These are phyloP conservation scores for Metrosideros polymorpha DNA, from an alignment of 441 rosid genomes.

Conservation along the genomic window DNA sequence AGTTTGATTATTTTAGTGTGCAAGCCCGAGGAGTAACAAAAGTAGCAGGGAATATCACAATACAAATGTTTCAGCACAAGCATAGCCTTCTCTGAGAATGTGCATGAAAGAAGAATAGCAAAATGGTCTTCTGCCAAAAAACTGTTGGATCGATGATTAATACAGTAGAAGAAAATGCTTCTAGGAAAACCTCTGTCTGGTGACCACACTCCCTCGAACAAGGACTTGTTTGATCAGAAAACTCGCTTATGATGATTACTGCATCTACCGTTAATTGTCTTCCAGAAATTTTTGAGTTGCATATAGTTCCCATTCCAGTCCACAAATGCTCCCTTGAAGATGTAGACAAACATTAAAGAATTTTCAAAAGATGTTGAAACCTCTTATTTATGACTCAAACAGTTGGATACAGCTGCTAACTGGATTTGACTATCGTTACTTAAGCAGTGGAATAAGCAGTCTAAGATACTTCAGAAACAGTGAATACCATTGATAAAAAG, in stretches of 20 bases:
- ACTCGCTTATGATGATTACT: slow-evolving; percentile 53
- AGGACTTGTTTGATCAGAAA: slow-evolving; percentile 27
- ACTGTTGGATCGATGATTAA: neutral
- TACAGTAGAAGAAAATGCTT: neutral
- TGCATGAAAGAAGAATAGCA: neutral
- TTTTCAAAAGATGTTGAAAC: neutral
- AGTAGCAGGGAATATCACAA: neutral
- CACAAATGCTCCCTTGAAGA: slow-evolving; percentile 53
- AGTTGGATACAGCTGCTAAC: neutral
- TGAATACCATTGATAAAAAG: neutral
- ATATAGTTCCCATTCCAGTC: slow-evolving; percentile 54
- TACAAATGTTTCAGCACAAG: neutral
- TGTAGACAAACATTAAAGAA: neutral
- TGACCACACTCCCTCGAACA: slow-evolving; percentile 30
- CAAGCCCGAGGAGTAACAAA: neutral
- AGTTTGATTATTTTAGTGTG: neutral
- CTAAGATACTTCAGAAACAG: neutral
- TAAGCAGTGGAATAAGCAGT: neutral
- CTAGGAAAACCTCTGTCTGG: slow-evolving; percentile 57
- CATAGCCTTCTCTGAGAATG: neutral
- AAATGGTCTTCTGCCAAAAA: neutral
- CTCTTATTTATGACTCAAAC: neutral
- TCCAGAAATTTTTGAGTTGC: slow-evolving; percentile 33
- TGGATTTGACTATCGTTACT: neutral
- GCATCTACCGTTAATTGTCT: slow-evolving; percentile 42